Evolutionary conservation across 2,329 filamentous ascomycete species (phyloP).

Genomic region (Zasmidium angulare): DNA sequence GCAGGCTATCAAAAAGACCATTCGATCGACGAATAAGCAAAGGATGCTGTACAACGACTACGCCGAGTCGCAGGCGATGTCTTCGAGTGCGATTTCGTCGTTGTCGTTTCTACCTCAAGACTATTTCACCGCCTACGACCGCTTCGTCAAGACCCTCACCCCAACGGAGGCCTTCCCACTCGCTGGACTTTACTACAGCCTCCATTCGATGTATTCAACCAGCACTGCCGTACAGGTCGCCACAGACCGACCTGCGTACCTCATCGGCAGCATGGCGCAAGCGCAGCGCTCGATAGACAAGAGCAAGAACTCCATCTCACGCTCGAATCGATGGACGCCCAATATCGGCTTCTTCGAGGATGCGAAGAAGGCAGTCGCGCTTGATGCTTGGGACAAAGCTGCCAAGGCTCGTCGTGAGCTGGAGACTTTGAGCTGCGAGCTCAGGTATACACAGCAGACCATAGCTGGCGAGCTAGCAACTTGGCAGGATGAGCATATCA

Average conservation of each 20-base stretch:
- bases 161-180: slow-evolving; percentile 73
- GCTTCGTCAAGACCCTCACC: slow-evolving; percentile 65
- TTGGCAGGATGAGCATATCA: slow-evolving; percentile 88
- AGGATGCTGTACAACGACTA: slow-evolving; percentile 67
- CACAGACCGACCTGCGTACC: slow-evolving; percentile 72
- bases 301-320: slow-evolving; percentile 70
- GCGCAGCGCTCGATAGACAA: slow-evolving; percentile 76
- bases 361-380: slow-evolving; percentile 74
- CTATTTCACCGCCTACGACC: slow-evolving; percentile 69
- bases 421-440: slow-evolving; percentile 72
- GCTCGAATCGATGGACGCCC: slow-evolving; percentile 76
- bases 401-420: slow-evolving; percentile 69
- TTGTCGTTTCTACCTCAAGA: slow-evolving; percentile 66
- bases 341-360: slow-evolving; percentile 70
- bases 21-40: slow-evolving; percentile 74
- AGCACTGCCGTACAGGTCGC: slow-evolving; percentile 78
- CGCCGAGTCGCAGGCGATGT: slow-evolving; percentile 61
- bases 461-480: slow-evolving; percentile 88
- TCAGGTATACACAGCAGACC: slow-evolving; percentile 89
- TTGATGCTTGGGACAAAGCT: slow-evolving; percentile 81
- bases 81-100: slow-evolving; percentile 52
- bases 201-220: slow-evolving; percentile 79
- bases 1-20: slow-evolving; percentile 76
- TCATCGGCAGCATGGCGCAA: slow-evolving; percentile 74
- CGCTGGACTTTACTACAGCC: slow-evolving; percentile 68